Conservation (phyloP, 495 filamentous ascomycete species). For the Achaetomiella virescens region DNA sequence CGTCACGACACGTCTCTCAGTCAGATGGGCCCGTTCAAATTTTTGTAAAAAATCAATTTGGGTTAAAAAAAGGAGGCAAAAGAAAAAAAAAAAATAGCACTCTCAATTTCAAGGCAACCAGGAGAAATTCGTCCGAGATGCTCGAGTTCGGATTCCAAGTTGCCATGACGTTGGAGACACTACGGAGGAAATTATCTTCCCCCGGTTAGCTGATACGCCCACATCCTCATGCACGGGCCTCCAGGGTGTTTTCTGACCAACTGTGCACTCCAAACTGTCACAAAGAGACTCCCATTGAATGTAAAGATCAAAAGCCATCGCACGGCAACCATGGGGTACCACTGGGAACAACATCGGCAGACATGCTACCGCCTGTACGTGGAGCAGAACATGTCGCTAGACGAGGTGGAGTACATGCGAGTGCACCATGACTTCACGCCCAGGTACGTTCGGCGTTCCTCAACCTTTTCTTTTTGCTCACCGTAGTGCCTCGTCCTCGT, state of each 20-base stretch:
- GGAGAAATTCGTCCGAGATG: too few species aligned
- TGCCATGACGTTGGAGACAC: too few species aligned
- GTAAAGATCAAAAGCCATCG: neutral
- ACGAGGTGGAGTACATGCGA: conserved; percentile 59
- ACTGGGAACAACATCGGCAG: conserved; percentile 66
- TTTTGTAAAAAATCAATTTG: too few species aligned
- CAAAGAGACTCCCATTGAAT: too few species aligned
- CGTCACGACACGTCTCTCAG: too few species aligned
- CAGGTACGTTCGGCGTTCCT: conserved; percentile 49
- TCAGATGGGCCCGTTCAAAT: too few species aligned
- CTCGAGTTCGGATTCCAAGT: too few species aligned
- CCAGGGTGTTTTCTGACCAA: conserved; percentile 4
- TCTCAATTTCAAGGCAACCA: too few species aligned
- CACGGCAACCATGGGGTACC: conserved; percentile 55
- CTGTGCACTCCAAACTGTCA: conserved; percentile 1
- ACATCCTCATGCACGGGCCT: neutral
- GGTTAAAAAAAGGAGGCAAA: too few species aligned
- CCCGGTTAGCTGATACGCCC: too few species aligned
- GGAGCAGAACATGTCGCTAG: conserved; percentile 60
- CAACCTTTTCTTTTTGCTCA: neutral
- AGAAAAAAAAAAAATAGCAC: too few species aligned
- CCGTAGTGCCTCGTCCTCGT: too few species aligned
- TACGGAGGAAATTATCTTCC: neutral
- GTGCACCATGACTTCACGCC: conserved; percentile 56
- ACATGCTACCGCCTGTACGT: conserved; percentile 69